Evolutionary conservation across 2,329 filamentous ascomycete species (phyloP).

Genomic region (Pseudocercospora macadamiae): DNA sequence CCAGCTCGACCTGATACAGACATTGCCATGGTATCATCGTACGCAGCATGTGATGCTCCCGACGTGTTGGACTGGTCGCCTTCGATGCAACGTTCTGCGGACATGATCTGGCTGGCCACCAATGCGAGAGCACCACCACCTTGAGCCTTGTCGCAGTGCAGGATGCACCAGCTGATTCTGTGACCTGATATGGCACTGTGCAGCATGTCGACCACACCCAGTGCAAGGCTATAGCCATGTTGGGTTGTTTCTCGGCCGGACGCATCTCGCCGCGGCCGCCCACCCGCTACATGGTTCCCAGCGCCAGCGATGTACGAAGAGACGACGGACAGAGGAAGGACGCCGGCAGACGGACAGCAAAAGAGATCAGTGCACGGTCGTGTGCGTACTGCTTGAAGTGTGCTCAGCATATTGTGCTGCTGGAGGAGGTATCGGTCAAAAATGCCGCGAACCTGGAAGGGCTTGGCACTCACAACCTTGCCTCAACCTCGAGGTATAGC

Average conservation of each 20-base stretch:
- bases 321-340: no score
- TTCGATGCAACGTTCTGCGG: not conserved
- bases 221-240: not conserved
- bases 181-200: not conserved
- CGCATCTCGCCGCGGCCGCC: not conserved
- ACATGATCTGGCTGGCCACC: not conserved
- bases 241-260: not conserved
- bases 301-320: not conserved
- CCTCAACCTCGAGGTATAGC: not conserved
- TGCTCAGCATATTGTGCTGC: no score
- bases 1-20: not conserved
- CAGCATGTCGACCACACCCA: not conserved
- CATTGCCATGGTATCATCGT: not conserved
- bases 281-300: not conserved
- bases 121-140: not conserved
- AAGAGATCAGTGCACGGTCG: not conserved
- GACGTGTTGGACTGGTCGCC: not conserved
- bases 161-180: not conserved
- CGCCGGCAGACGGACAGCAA: not conserved
- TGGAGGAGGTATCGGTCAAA: not conserved
- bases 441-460: not conserved
- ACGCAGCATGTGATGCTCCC: not conserved
- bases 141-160: not conserved
- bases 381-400: not conserved
- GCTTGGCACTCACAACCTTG: not conserved